Conservation (phyloP, 1,284 basidiomycete genomes). For the Bjerkandera adusta region DNA sequence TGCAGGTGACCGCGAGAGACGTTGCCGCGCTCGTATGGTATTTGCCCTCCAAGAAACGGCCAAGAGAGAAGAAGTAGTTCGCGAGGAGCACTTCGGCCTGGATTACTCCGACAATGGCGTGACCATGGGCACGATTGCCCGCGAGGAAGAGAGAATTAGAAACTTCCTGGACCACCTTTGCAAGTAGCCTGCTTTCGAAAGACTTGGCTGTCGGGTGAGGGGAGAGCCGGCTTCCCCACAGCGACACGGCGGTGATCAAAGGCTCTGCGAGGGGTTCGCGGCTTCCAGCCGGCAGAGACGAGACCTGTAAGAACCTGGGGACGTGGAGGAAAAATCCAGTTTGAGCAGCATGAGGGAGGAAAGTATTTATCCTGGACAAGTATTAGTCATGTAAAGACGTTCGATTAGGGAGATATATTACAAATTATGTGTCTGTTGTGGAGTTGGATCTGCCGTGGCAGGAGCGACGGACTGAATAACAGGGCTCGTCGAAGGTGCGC, state of each 20-base stretch:
- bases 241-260: slow-evolving; percentile 45
- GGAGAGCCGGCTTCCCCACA: slow-evolving; percentile 46
- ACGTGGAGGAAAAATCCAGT: slow-evolving; percentile 42
- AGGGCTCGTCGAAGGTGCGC: too few species aligned
- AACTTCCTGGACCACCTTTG: slow-evolving; percentile 42
- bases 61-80: slow-evolving; percentile 41
- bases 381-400: neutral
- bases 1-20: slow-evolving; percentile 35
- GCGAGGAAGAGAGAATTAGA: slow-evolving; percentile 34
- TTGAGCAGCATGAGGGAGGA: slow-evolving; percentile 22
- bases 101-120: slow-evolving; percentile 49
- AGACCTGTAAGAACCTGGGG: slow-evolving; percentile 31
- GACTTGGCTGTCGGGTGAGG: slow-evolving; percentile 21
- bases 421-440: slow-evolving; percentile 3
- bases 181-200: slow-evolving; percentile 38
- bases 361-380: slow-evolving; percentile 20
- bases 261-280: slow-evolving; percentile 39
- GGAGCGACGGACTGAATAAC: too few species aligned
- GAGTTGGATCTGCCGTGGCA: slow-evolving; percentile 1
- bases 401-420: neutral
- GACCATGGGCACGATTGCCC: slow-evolving; percentile 2
- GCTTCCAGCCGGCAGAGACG: neutral
- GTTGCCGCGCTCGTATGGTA: slow-evolving; percentile 42
- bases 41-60: slow-evolving; percentile 40
- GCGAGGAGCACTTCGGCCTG: slow-evolving; percentile 52